Evolutionary conservation across 2,329 filamentous ascomycete genomes (phyloP).

Genomic region (Intubia oerlemansii): DNA sequence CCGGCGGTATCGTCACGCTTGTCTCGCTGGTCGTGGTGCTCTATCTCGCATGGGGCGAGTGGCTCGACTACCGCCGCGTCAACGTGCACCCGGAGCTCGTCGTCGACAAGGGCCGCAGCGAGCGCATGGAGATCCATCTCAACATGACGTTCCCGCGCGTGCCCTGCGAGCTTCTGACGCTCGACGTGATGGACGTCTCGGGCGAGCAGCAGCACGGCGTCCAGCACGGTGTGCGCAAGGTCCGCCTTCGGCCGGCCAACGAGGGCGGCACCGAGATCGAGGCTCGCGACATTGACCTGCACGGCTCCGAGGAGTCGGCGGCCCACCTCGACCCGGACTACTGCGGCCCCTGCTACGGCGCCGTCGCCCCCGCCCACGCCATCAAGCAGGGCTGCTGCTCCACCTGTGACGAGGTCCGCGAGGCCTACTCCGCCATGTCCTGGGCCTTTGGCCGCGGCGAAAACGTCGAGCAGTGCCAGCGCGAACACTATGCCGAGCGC

Average conservation of each 20-base stretch:
- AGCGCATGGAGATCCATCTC: slow-evolving; percentile 98
- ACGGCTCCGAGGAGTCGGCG: slow-evolving; percentile 44
- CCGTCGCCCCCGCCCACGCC: slow-evolving; percentile 46
- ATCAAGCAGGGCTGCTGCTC: slow-evolving; percentile 82
- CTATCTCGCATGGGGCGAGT: slow-evolving; percentile 86
- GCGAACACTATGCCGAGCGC: slow-evolving; percentile 82
- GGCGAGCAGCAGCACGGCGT: slow-evolving; percentile 93
- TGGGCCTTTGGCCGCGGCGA: slow-evolving; percentile 93
- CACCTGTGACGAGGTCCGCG: slow-evolving; percentile 88
- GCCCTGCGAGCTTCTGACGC: slow-evolving; percentile 83
- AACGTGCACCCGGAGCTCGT: slow-evolving; percentile 80
- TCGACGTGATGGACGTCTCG: slow-evolving; percentile 98
- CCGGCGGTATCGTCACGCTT: slow-evolving; percentile 86
- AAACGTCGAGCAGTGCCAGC: slow-evolving; percentile 81
- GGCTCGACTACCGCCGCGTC: slow-evolving; percentile 75
- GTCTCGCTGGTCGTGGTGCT: slow-evolving; percentile 72
- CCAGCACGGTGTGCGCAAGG: slow-evolving; percentile 79
- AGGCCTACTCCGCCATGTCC: slow-evolving; percentile 71
- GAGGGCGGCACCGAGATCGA: slow-evolving; percentile 65
- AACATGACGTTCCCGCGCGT: slow-evolving; percentile 90
- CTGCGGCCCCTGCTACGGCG: slow-evolving; percentile 87
- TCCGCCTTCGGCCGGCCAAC: slow-evolving; percentile 48
- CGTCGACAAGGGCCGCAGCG: slow-evolving; percentile 90
- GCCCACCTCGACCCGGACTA: slow-evolving; percentile 75
- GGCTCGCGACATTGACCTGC: slow-evolving; percentile 45